Base-by-base conservation (phyloP, 1,284 basidiomycete genomes). In the Puccinia polysora region DNA sequence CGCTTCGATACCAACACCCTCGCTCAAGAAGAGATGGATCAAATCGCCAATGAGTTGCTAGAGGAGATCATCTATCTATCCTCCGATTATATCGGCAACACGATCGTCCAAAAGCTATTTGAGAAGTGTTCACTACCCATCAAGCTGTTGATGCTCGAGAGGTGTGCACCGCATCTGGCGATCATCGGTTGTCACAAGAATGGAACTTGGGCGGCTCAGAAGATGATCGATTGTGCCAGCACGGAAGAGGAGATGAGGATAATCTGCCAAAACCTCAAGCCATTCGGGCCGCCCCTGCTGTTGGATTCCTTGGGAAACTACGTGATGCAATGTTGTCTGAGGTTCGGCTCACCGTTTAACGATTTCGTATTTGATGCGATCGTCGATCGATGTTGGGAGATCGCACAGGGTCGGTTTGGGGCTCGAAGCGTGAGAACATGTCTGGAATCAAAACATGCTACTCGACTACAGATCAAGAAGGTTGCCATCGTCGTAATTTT, bases 111-210 rank as follows among this genome's bases (percentile, higher is more conserved):
- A 56, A 79, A 78, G 81, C 83, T 98, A 32, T 98, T 97, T 77
- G 95, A 97, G 81, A 88, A 86, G 76, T 91, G 91, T 78, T 90
- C 90, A 23, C 82, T 87, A 45, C 81, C 78, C 2, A 87, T 91
- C 59, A 86, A 94, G 76, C 85, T 90, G 75, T 86, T 87, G 18
- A 93, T 98, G 90, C 84, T 99, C 55, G 92, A 97, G 78, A 87
- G 92, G 56, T 88, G 98, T 73, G 87, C 88, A 2, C 96, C 96
- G 65, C 90, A 96, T 80, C 83, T 99, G 28, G 96, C 95, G 30
- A 91, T 91, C 85, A 96, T 97, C 75, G 96, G 96, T 60, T 93
- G 95, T 64, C 96, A 99, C 84, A 98, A 98, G 83, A 98, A 98
- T 77, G 96, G 96, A 47, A 99, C 96, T 0, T 98, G 96, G 96